A percentile compares a stretch with the other conserved stretches of the same genome.
These are phyloP conservation scores for Mrakia frigida DNA, from an alignment of 768 basidiomycete species.

Conservation along the genomic window DNA sequence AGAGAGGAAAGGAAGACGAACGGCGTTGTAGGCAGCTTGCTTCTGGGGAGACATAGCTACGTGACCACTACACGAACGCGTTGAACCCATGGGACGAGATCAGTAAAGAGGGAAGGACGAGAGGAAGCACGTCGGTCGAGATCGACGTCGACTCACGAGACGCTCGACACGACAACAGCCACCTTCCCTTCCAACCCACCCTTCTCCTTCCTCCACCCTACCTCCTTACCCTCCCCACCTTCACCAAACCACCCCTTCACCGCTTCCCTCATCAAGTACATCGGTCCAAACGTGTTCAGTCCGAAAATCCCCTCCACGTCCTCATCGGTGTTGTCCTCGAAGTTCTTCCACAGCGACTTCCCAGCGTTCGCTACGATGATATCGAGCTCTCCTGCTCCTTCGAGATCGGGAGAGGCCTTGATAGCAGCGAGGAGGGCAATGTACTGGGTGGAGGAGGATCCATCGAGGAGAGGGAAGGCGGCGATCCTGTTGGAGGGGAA, in stretches of 20 bases:
- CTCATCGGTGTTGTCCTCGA: slow-evolving; percentile 38
- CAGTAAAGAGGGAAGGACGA: background rate
- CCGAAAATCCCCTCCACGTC: slow-evolving; percentile 19
- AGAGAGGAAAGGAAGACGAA: slow-evolving; percentile 26
- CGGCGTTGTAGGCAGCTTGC: slow-evolving; percentile 43
- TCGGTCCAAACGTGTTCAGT: slow-evolving; percentile 41
- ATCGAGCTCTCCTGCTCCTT: slow-evolving; percentile 1
- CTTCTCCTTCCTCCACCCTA: slow-evolving; percentile 35
- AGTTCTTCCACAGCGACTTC: slow-evolving; percentile 37
- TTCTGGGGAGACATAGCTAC: slow-evolving; percentile 44
- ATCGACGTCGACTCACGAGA: slow-evolving; percentile 28
- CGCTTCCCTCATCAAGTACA: slow-evolving; percentile 41
- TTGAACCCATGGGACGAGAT: background rate
- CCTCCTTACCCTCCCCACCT: background rate
- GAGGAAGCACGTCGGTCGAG: background rate
- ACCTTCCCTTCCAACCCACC: slow-evolving; percentile 36
- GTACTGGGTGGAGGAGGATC: slow-evolving; percentile 3
- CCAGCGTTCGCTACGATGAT: slow-evolving; percentile 33
- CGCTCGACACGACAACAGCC: slow-evolving; percentile 38
- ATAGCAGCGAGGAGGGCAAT: slow-evolving; percentile 1
- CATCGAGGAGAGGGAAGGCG: slow-evolving; percentile 39
- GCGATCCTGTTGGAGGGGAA: slow-evolving; percentile 38
- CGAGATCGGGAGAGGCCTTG: background rate
- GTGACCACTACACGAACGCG: slow-evolving; percentile 31
- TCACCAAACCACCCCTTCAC: slow-evolving; percentile 26